Conservation (phyloP, 2,329 filamentous ascomycete genomes). For the Verticillium albo-atrum region DNA sequence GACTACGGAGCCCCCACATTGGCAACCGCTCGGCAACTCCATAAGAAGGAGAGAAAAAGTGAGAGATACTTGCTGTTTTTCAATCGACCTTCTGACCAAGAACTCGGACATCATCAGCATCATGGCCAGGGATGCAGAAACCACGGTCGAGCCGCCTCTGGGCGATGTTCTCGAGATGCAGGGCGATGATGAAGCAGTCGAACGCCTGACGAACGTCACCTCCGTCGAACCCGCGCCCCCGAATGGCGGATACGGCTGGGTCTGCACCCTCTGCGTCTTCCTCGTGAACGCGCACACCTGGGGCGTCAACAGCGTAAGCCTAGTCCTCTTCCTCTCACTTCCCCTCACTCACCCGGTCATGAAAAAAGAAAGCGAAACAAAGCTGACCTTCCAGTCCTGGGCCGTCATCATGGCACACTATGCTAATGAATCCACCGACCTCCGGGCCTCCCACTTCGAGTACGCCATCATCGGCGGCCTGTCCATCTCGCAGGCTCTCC, state of each 20-base stretch:
- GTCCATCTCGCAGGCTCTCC: slow-evolving; percentile 38
- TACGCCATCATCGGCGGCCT: slow-evolving; percentile 59
- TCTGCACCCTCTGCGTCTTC: slow-evolving; percentile 30
- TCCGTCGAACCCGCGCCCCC: slow-evolving; percentile 31
- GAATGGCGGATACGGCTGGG: slow-evolving; percentile 55
- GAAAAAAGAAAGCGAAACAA: no score
- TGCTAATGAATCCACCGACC: slow-evolving; percentile 43
- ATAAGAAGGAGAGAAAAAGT: neutral
- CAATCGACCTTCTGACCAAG: neutral
- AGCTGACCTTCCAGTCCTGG: slow-evolving; percentile 29
- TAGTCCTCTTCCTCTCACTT: neutral
- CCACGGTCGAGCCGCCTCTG: neutral
- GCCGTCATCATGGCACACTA: slow-evolving; percentile 56
- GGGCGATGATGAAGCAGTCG: neutral
- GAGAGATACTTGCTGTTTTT: neutral
- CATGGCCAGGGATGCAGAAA: neutral
- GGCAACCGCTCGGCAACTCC: neutral
- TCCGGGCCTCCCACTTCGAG: slow-evolving; percentile 45
- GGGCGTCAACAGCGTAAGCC: slow-evolving; percentile 30
- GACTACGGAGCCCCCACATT: neutral
- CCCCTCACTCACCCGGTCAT: no score
- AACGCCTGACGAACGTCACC: neutral
- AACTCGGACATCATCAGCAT: neutral
- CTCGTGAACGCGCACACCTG: slow-evolving; percentile 32
- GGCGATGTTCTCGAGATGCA: neutral